Evolutionary conservation across 1,139 yeast species (phyloP).

Genomic region (Yamadazyma sp.): DNA sequence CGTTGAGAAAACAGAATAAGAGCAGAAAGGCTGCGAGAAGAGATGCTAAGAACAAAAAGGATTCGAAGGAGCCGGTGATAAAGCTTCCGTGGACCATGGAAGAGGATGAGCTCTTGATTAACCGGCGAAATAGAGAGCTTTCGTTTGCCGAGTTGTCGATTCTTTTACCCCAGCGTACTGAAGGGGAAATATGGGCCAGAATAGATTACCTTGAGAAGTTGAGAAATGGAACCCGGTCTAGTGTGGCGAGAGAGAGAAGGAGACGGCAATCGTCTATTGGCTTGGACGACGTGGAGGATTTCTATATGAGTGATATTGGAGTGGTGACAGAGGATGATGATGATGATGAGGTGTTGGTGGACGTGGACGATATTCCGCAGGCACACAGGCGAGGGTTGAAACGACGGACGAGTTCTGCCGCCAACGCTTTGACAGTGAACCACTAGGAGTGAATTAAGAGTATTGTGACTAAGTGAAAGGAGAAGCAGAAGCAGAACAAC

Average conservation of each 20-base stretch:
- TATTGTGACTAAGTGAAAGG: constrained; percentile 4
- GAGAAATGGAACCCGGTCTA: constrained; percentile 41
- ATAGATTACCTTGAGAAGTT: constrained; percentile 54
- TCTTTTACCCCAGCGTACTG: constrained; percentile 69
- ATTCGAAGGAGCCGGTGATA: constrained; percentile 26
- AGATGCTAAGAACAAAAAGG: constrained; percentile 13
- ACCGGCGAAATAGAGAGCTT: constrained; percentile 58
- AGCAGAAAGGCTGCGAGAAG: constrained; percentile 11
- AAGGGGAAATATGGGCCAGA: constrained; percentile 68
- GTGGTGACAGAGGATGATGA: constrained; percentile 36
- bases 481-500: neutral
- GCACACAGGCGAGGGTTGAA: constrained; percentile 31
- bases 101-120: constrained; percentile 67
- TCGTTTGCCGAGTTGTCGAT: constrained; percentile 75
- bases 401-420: constrained; percentile 46
- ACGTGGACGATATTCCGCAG: constrained; percentile 35
- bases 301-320: constrained; percentile 42
- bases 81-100: constrained; percentile 59
- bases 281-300: constrained; percentile 48
- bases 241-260: constrained; percentile 32
- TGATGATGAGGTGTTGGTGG: constrained; percentile 40
- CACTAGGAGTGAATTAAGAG: too few species aligned
- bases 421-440: constrained; percentile 38
- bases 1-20: constrained; percentile 24
- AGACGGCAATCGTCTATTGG: constrained; percentile 44